Evolutionary conservation across 352 stramenopile species (phyloP), one percentile per base, ranked within the genome.

Genomic region (Pythium guiyangense): DNA sequence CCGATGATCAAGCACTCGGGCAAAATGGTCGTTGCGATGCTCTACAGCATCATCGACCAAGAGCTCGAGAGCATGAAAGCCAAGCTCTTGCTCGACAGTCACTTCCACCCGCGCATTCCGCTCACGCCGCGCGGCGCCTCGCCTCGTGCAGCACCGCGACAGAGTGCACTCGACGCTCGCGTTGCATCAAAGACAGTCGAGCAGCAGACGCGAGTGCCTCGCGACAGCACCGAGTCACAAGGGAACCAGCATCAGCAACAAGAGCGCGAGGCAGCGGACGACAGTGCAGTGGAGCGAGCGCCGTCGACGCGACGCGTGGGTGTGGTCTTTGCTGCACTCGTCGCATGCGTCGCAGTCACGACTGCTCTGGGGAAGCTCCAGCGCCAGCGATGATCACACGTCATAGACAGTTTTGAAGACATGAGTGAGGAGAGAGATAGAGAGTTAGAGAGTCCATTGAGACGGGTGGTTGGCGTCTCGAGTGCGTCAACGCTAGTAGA

Each of bases 41-140:
- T 94, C 49, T 94, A 94, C 49, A 80, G 75, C 26, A 90, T 94
- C 62, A 94, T 94, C 35, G 84, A 92, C 57, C 77, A 90, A 52
- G 84, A 94, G 60, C 77, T 94, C 53, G 77, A 82, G 45, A 60
- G 60, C 17, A 79, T 75, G 67, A 71, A 62, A n/a, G 52, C 63
- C 5, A 74, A 66, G 35, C 68, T 74, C 57, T 60, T 62, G 40
- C 54, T 45, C 29, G 58, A 52, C 6, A 46, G 58, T 0, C 53
- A 63, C 44, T 59, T 49, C 48, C 59, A 44, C 14, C 62, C 57
- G 20, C 46, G 52, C 35, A 55, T 62, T 39, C 58, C 62, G 11
- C 57, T 62, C 25, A 64, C 58, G 6, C 58, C 58, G 6, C 51
- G 44, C 20, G 34, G 49, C 3, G 43, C 52, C 18, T 54, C 35